These are phyloP conservation scores for Teunomyces panamensis DNA, from an alignment of 805 yeast genomes.

Conservation along the genomic window DNA sequence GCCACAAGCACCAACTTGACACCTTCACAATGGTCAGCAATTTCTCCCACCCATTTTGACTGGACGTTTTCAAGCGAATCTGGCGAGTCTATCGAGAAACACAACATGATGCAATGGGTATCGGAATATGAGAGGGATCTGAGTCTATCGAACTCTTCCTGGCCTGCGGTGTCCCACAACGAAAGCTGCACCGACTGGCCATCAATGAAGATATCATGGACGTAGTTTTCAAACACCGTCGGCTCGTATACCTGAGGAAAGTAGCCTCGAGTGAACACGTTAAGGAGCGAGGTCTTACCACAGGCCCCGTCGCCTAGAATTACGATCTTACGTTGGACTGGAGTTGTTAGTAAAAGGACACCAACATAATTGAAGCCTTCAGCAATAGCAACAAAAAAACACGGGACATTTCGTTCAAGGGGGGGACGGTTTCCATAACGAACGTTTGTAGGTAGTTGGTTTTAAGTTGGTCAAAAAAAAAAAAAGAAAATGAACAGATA, in stretches of 20 bases:
- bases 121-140: constrained; percentile 91
- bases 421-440: no score
- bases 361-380: no score
- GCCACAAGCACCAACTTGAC: constrained; percentile 93
- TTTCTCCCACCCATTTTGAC: constrained; percentile 95
- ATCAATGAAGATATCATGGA: constrained; percentile 94
- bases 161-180: constrained; percentile 99
- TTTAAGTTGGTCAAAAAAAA: no score
- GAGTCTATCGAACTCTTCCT: constrained; percentile 94
- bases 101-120: constrained; percentile 94
- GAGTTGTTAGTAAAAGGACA: not conserved
- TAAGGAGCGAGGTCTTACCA: constrained; percentile 92
- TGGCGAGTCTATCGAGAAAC: constrained; percentile 90
- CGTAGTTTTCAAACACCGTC: constrained; percentile 95
- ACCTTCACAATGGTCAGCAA: constrained; percentile 95
- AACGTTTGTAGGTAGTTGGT: no score
- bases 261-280: constrained; percentile 95
- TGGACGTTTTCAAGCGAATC: constrained; percentile 95
- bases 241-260: constrained; percentile 99
- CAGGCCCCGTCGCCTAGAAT: constrained; percentile 98
- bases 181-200: constrained; percentile 90
- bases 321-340: constrained; percentile 86
- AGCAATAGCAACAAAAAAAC: no score
- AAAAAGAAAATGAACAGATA: no score
- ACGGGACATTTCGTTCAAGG: no score